Percentiles rank a stretch among this genome's conserved stretches.
phyloP scores from a whole-genome alignment of 1,284 basidiomycete species.

The Cryptococcus floricola region DNA sequence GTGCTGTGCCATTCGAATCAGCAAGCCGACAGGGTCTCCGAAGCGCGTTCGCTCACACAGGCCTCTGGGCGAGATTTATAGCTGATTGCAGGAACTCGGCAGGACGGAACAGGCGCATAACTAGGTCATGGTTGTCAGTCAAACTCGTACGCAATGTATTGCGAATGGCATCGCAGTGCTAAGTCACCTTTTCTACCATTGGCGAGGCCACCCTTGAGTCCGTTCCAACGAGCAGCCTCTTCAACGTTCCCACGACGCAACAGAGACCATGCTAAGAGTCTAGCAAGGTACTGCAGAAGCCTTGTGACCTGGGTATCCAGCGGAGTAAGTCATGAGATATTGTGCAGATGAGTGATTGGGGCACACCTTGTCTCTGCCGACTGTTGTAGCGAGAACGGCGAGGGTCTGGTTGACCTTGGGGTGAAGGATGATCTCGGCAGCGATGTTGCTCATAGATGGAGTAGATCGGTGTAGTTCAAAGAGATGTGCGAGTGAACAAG shows the following conservation, averaged over 20 bases:
- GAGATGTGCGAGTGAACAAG: background rate
- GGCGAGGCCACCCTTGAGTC: constrained; percentile 73
- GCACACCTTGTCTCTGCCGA: constrained; percentile 81
- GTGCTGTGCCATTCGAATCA: constrained; percentile 14
- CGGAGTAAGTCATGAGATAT: background rate
- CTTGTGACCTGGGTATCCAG: constrained; percentile 66
- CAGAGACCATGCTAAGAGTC: constrained; percentile 83
- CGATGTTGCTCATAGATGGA: constrained; percentile 44
- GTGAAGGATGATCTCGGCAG: constrained; percentile 76
- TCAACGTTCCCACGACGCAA: constrained; percentile 61
- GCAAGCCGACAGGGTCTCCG: background rate
- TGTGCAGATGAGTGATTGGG: background rate
- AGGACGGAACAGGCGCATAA: constrained; percentile 89
- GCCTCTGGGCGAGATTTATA: constrained; percentile 64
- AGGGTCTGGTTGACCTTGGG: constrained; percentile 71
- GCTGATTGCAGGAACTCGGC: constrained; percentile 92
- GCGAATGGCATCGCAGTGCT: background rate
- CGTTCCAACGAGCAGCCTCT: constrained; percentile 68
- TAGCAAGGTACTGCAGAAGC: constrained; percentile 84
- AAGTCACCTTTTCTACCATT: constrained; percentile 71
- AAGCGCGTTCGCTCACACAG: constrained; percentile 33
- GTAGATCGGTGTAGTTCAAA: background rate
- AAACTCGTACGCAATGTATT: background rate
- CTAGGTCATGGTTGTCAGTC: constrained; percentile 50
- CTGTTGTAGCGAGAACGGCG: constrained; percentile 72